phyloP scores from a whole-genome alignment of 352 stramenopile genomes.

The Phytophthora ramorum region DNA sequence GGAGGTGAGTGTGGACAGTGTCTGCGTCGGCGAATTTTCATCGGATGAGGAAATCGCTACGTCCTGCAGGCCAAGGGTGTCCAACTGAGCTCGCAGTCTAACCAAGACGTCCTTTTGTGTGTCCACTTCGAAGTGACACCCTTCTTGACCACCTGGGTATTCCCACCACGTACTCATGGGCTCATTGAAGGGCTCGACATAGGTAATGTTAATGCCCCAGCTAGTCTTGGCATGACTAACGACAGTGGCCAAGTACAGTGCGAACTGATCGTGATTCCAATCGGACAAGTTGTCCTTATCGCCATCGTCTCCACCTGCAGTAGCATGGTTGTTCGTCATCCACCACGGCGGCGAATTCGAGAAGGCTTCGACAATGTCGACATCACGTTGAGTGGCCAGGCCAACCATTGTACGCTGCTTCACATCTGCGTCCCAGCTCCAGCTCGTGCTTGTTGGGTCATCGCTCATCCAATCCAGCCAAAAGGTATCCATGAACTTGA shows the following conservation, averaged over 20 bases:
- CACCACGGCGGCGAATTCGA: conserved; percentile 72
- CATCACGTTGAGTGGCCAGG: conserved; percentile 44
- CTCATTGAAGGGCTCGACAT: conserved; percentile 70
- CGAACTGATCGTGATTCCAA: conserved; percentile 58
- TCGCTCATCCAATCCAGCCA: conserved; percentile 59
- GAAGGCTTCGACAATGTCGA: conserved; percentile 56
- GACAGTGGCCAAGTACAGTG: conserved; percentile 52
- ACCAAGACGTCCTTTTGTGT: conserved; percentile 49
- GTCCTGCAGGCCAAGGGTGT: conserved; percentile 32
- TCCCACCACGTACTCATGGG: conserved; percentile 58
- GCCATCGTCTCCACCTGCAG: conserved; percentile 48
- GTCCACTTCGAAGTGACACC: conserved; percentile 55
- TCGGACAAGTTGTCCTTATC: conserved; percentile 49
- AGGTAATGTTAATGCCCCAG: conserved; percentile 60
- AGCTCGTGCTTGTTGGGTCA: conserved; percentile 47
- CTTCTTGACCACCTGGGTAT: conserved; percentile 58
- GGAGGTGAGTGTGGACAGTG: conserved; percentile 41
- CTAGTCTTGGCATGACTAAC: conserved; percentile 48
- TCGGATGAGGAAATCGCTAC: conserved; percentile 55
- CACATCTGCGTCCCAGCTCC: conserved; percentile 54
- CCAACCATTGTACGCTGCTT: conserved; percentile 54
- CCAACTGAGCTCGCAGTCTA: conserved; percentile 45
- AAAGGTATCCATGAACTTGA: conserved; percentile 61
- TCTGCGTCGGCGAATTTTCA: conserved; percentile 54
- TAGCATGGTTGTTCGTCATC: conserved; percentile 66